phyloP scores from a whole-genome alignment of 2,329 filamentous ascomycete genomes.

The Diaporthe destruens region DNA sequence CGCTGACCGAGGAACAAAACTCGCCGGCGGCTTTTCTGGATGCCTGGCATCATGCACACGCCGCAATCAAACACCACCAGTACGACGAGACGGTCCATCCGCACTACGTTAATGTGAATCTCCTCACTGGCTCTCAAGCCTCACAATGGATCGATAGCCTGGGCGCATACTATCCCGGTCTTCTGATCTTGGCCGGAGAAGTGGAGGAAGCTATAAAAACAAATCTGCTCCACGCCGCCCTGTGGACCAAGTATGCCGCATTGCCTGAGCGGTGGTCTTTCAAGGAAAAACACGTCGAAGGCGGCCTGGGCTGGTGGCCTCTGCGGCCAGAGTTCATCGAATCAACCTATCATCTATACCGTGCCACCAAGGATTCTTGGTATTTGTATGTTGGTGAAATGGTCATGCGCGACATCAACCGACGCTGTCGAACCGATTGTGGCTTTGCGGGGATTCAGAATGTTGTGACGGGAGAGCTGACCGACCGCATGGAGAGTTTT shows the following conservation, averaged over 20 bases:
- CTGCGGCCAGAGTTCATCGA: slow-evolving; percentile 97
- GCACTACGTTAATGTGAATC: slow-evolving; percentile 92
- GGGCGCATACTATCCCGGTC: slow-evolving; percentile 93
- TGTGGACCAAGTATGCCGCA: slow-evolving; percentile 96
- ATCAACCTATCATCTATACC: slow-evolving; percentile 95
- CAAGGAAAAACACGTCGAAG: slow-evolving; percentile 84
- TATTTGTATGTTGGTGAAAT: slow-evolving; percentile 97
- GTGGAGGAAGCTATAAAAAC: slow-evolving; percentile 91
- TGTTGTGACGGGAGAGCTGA: slow-evolving; percentile 84
- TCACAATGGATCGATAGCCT: slow-evolving; percentile 97
- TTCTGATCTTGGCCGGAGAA: slow-evolving; percentile 88
- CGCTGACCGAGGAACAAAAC: slow-evolving; percentile 74
- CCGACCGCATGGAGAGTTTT: slow-evolving; percentile 98
- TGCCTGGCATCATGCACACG: slow-evolving; percentile 87
- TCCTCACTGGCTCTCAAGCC: slow-evolving; percentile 87
- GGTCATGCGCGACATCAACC: slow-evolving; percentile 88
- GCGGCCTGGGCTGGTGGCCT: slow-evolving; percentile 93
- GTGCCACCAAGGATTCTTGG: slow-evolving; percentile 94
- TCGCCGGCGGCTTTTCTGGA: slow-evolving; percentile 83
- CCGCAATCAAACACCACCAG: slow-evolving; percentile 90
- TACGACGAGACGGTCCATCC: slow-evolving; percentile 87
- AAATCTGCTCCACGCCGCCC: slow-evolving; percentile 88
- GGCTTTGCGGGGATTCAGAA: slow-evolving; percentile 94
- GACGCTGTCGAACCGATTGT: slow-evolving; percentile 89
- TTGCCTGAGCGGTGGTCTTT: slow-evolving; percentile 96